Base-by-base conservation (phyloP, 176 grass and related monocot species). In the Bolboschoenus planiculmis region DNA sequence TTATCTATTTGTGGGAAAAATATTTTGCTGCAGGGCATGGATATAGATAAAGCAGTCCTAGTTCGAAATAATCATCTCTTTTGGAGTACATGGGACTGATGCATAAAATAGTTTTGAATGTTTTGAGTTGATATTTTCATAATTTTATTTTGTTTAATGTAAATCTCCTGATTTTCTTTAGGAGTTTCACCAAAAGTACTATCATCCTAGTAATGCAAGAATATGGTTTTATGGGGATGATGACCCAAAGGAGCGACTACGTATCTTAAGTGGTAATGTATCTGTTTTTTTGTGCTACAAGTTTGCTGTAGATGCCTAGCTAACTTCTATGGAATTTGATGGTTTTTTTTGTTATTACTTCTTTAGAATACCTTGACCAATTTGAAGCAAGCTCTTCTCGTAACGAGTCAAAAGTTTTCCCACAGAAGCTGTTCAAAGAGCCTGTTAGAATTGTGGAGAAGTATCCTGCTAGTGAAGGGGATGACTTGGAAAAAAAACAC, bases 181-280 rank as follows among this genome's bases (percentile, higher is more conserved):
- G 96, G 93, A 93, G 60, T 99, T 99, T 84, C 96, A 99, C 78
- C 84, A 82, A 78, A 99, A 86, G 56, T 93, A 93, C 43, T 99
- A 99, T 67, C 96, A 99, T 88, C 91, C 93, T 36, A 93, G 93
- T 84, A 99, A 99, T 91, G 89, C 91, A 35, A 95, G 93, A 87
- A 95, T 95, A 84, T 99, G 96, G 96, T 95, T 99, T 85, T 99
- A 99, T 7, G 96, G 96, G 37, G 91, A 99, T 78, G 96, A 95
- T 90, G 89, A 93, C 62, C 86, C 92, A 87, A 90, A 86, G 84
- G 96, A 90, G 78, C 82, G 93, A 16, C 51, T 99, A 70, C 86
- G 71, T 9, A 65, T 95, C 72, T 81, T 99, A 81, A 99, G 91
- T 91, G 96, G 96, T 95, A 90, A 92, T 24, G 4, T 81, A 16